Evolutionary conservation across 306 rosid species (phyloP).

Genomic region (Clitoria ternatea): DNA sequence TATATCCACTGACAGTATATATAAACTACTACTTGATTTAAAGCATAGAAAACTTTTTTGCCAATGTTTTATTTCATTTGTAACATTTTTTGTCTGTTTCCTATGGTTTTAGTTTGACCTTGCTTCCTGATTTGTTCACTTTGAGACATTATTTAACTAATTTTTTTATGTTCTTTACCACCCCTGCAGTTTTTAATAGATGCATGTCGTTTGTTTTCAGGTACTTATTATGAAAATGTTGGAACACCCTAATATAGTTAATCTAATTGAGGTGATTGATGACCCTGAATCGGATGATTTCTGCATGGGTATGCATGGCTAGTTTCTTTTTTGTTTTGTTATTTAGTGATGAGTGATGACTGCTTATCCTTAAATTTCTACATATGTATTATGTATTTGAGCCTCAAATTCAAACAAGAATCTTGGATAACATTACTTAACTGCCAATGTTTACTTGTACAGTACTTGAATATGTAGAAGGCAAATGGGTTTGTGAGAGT

Average conservation of each 20-base stretch:
- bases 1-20: neutral
- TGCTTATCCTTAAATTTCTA: neutral
- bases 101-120: neutral
- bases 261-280: slow-evolving; percentile 94
- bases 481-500: slow-evolving; percentile 96
- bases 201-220: slow-evolving; percentile 38
- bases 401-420: slow-evolving; percentile 10
- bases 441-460: slow-evolving; percentile 28
- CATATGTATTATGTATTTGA: neutral
- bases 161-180: slow-evolving; percentile 2
- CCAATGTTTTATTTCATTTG: too few species aligned
- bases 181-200: slow-evolving; percentile 2
- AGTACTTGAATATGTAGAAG: slow-evolving; percentile 98
- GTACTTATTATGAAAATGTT: slow-evolving; percentile 94
- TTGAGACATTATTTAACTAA: neutral
- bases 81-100: neutral
- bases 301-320: slow-evolving; percentile 73
- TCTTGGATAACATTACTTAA: slow-evolving; percentile 10
- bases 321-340: slow-evolving; percentile 20
- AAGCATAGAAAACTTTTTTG: too few species aligned
- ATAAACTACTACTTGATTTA: neutral
- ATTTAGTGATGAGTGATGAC: slow-evolving; percentile 1
- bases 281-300: slow-evolving; percentile 87
- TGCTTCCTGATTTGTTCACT: neutral
- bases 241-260: slow-evolving; percentile 94